Percentiles rank a stretch among this genome's conserved stretches.
Evolutionary conservation across 2,329 filamentous ascomycete species (phyloP).

Genomic region (Botrytis fragariae): DNA sequence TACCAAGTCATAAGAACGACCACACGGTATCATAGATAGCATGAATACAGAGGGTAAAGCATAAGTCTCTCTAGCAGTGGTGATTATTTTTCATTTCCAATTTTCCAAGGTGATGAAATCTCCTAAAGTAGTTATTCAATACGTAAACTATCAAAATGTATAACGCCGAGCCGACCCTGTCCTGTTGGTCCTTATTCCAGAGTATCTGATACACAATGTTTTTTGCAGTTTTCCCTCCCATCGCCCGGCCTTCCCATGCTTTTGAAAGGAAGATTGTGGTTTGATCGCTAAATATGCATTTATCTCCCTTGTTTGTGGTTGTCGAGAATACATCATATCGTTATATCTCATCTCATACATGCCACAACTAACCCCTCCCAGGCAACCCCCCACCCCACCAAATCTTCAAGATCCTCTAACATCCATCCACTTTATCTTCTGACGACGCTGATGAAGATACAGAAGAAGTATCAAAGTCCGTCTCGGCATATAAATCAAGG

Average conservation of each 20-base stretch:
- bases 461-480: neutral
- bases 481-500: neutral
- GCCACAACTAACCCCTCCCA: neutral
- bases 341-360: neutral
- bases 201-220: neutral
- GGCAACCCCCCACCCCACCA: neutral
- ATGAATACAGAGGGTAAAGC: neutral
- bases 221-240: neutral
- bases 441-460: neutral
- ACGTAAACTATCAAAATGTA: neutral
- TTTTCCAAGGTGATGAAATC: neutral
- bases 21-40: neutral
- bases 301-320: neutral
- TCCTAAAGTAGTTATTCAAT: neutral
- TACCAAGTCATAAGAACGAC: neutral
- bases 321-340: neutral
- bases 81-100: neutral
- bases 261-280: neutral
- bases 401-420: neutral
- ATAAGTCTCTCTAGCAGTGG: neutral
- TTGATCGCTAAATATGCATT: neutral
- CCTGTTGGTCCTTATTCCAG: neutral
- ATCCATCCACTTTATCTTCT: neutral
- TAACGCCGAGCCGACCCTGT: neutral
- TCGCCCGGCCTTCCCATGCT: neutral